These are phyloP conservation scores for Russula griseocarnosa DNA, from an alignment of 768 basidiomycete species.

Conservation along the genomic window DNA sequence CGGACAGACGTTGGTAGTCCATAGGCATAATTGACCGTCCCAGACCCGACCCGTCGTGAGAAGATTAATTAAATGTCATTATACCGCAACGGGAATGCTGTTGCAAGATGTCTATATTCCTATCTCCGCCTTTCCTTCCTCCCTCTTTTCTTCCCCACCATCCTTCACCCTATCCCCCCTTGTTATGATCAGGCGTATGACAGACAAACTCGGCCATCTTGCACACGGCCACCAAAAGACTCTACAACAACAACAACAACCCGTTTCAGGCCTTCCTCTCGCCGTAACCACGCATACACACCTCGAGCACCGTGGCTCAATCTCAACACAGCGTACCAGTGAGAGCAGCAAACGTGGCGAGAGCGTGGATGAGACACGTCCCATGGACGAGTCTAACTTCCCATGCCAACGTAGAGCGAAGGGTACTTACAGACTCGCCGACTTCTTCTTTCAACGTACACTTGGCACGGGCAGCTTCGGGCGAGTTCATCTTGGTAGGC, in stretches of 20 bases:
- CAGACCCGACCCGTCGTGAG: neutral
- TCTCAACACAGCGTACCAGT: slow-evolving; percentile 67
- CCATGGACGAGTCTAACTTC: slow-evolving; percentile 21
- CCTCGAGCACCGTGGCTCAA: slow-evolving; percentile 55
- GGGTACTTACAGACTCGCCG: slow-evolving; percentile 65
- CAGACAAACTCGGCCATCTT: slow-evolving; percentile 35
- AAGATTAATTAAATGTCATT: slow-evolving; percentile 16
- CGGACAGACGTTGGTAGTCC: slow-evolving; percentile 55
- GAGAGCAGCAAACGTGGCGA: slow-evolving; percentile 44
- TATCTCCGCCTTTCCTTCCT: slow-evolving; percentile 1
- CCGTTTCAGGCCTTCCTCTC: slow-evolving; percentile 20
- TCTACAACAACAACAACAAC: slow-evolving; percentile 26
- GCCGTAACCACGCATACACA: slow-evolving; percentile 21
- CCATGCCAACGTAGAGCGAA: slow-evolving; percentile 48
- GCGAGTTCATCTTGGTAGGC: slow-evolving; percentile 81
- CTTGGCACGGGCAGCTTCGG: slow-evolving; percentile 97
- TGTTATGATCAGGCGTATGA: slow-evolving; percentile 36
- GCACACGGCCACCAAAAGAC: slow-evolving; percentile 29
- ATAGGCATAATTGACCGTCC: neutral
- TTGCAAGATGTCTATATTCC: neutral
- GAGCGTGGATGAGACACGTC: slow-evolving; percentile 32
- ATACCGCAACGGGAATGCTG: slow-evolving; percentile 17
- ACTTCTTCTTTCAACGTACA: slow-evolving; percentile 79
- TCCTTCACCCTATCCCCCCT: neutral
- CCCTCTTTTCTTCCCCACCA: neutral